Conservation (phyloP, 148 eudicot species). For the Rhododendron kiyosumense region DNA sequence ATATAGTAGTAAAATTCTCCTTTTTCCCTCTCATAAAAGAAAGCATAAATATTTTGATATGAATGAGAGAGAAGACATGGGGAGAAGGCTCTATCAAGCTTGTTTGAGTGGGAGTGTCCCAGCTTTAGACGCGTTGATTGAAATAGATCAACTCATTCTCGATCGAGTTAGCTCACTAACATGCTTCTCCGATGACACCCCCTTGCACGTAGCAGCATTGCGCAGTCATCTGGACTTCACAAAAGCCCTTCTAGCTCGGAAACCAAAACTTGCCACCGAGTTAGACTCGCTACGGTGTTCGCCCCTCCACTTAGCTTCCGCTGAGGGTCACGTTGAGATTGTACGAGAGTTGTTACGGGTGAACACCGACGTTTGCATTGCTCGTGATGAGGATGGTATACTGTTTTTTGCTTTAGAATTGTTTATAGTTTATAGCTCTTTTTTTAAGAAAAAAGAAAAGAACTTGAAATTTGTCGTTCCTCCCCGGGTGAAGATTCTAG, state of each 20-base stretch:
- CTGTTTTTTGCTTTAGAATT: background rate
- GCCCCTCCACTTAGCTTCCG: background rate
- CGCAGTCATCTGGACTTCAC: background rate
- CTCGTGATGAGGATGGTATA: background rate
- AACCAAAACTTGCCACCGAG: background rate
- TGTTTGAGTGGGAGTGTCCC: background rate
- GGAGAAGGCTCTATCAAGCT: background rate
- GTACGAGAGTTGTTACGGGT: background rate
- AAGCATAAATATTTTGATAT: background rate
- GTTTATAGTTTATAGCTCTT: background rate
- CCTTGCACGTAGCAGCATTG: background rate
- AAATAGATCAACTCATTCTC: background rate
- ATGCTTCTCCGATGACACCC: background rate
- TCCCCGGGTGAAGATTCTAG: background rate
- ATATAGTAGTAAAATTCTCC: too few species aligned
- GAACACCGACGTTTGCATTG: background rate
- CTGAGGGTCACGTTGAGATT: background rate
- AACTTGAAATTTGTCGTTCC: background rate
- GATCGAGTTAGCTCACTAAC: background rate
- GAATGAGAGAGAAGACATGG: background rate
- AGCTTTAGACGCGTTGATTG: background rate
- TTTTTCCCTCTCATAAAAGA: too few species aligned
- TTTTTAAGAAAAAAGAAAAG: background rate
- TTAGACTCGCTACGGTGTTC: background rate
- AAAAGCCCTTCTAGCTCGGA: background rate